Percentiles rank a stretch among this genome's conserved stretches.
phyloP scores from a whole-genome alignment of 768 basidiomycete species.

The Thelephora aurantiotincta region DNA sequence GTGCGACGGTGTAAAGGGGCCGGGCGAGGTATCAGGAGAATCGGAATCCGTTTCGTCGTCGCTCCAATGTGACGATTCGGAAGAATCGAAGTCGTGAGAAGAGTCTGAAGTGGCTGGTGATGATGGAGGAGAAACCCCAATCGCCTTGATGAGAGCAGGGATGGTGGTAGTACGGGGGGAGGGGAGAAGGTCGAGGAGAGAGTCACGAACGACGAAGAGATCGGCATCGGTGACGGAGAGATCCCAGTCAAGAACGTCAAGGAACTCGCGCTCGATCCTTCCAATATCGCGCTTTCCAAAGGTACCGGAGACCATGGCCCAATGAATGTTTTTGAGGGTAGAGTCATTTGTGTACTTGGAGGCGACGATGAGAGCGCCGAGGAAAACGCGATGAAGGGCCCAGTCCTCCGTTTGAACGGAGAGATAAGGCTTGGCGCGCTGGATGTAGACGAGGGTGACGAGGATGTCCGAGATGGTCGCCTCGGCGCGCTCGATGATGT shows the following conservation, averaged over 20 bases:
- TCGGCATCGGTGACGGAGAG: constrained; percentile 51
- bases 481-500: constrained; percentile 61
- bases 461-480: constrained; percentile 57
- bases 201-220: constrained; percentile 31
- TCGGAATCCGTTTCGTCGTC: no score
- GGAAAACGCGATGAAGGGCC: constrained; percentile 83
- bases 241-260: constrained; percentile 69
- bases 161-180: no score
- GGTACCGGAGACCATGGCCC: constrained; percentile 71
- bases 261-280: constrained; percentile 71
- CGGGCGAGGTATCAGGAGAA: no score
- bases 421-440: constrained; percentile 63
- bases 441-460: constrained; percentile 61
- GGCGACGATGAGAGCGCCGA: constrained; percentile 79
- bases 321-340: constrained; percentile 82
- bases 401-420: constrained; percentile 73
- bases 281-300: constrained; percentile 74
- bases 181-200: constrained; percentile 17
- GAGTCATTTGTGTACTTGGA: constrained; percentile 89
- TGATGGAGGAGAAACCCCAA: no score
- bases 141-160: no score
- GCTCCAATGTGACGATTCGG: no score
- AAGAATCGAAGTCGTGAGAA: no score
- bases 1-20: no score
- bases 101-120: no score